A percentile compares a stretch with the other conserved stretches of the same genome.
phyloP scores from a whole-genome alignment of 352 stramenopile species.

The Globisporangium camurandrum region DNA sequence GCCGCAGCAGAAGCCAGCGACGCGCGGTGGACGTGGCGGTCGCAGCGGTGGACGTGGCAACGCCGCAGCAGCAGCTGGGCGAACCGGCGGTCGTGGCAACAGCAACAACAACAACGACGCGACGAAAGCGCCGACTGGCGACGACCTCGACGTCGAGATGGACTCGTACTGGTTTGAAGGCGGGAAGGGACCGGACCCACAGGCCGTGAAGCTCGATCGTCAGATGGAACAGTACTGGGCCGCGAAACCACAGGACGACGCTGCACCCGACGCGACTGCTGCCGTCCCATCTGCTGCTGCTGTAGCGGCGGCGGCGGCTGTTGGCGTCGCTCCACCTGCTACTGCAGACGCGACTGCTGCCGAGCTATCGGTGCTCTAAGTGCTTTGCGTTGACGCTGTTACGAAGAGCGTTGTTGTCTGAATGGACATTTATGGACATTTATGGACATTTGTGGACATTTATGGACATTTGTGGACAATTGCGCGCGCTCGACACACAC shows the following conservation, averaged over 20 bases:
- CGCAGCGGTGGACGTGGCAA: conserved; percentile 14
- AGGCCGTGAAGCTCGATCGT: conserved; percentile 68
- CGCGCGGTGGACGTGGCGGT: conserved; percentile 14
- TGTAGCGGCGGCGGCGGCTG: background rate
- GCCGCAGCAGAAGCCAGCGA: conserved; percentile 16
- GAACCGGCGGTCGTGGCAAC: conserved; percentile 24
- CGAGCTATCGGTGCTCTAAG: conserved; percentile 6
- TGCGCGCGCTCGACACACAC: no score
- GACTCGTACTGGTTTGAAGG: conserved; percentile 85
- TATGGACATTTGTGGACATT: no score
- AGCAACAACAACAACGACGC: conserved; percentile 21
- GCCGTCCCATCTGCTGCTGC: no score
- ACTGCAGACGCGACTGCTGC: background rate
- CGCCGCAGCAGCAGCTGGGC: conserved; percentile 14
- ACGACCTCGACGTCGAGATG: conserved; percentile 86
- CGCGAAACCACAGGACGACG: conserved; percentile 46
- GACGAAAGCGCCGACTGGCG: conserved; percentile 37
- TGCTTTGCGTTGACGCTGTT: background rate
- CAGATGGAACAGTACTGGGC: conserved; percentile 89
- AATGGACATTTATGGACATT: no score
- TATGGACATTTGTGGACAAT: no score
- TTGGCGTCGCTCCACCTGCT: background rate
- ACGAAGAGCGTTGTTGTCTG: background rate
- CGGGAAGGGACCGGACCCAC: conserved; percentile 83
- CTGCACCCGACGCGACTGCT: conserved; percentile 4